A percentile compares a stretch with the other conserved stretches of the same genome.
These are phyloP conservation scores for Cladosporium sp. DNA, from an alignment of 2,329 filamentous ascomycete genomes.

Conservation along the genomic window DNA sequence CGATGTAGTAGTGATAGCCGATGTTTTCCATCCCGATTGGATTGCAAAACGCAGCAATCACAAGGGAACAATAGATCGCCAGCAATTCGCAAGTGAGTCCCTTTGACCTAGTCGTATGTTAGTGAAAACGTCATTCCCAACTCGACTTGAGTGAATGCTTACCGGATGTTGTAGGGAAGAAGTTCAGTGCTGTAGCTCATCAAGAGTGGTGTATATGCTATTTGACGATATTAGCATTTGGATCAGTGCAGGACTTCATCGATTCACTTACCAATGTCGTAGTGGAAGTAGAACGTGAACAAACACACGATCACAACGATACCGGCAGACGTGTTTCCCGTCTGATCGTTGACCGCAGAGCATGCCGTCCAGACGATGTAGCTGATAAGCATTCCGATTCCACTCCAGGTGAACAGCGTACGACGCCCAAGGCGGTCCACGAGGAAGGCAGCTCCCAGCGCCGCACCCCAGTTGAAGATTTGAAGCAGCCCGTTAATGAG, in stretches of 20 bases:
- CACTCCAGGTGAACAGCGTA: slow-evolving; percentile 45
- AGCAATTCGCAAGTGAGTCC: slow-evolving; percentile 23
- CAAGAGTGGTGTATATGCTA: slow-evolving; percentile 20
- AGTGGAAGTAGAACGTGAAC: slow-evolving; percentile 55
- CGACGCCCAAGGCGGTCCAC: slow-evolving; percentile 39
- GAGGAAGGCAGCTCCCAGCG: slow-evolving; percentile 35
- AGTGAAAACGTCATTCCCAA: not conserved
- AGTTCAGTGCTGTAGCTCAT: slow-evolving; percentile 15
- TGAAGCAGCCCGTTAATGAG: slow-evolving; percentile 27
- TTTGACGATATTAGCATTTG: not conserved
- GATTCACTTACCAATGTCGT: slow-evolving; percentile 49
- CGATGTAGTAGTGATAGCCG: slow-evolving; percentile 54
- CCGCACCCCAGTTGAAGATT: slow-evolving; percentile 40
- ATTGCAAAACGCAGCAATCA: slow-evolving; percentile 28
- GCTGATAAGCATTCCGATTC: slow-evolving; percentile 46
- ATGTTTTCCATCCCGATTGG: slow-evolving; percentile 38
- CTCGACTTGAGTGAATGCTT: slow-evolving; percentile 10
- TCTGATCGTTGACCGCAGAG: slow-evolving; percentile 49
- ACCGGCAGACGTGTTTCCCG: slow-evolving; percentile 33
- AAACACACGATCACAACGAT: slow-evolving; percentile 52
- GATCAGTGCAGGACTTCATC: no score
- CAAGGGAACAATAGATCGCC: slow-evolving; percentile 24
- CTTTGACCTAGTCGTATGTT: slow-evolving; percentile 17
- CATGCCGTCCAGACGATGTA: slow-evolving; percentile 39
- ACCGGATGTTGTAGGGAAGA: slow-evolving; percentile 27